phyloP scores from a whole-genome alignment of 805 yeast species.

The Saccharomycopsis microspora region DNA sequence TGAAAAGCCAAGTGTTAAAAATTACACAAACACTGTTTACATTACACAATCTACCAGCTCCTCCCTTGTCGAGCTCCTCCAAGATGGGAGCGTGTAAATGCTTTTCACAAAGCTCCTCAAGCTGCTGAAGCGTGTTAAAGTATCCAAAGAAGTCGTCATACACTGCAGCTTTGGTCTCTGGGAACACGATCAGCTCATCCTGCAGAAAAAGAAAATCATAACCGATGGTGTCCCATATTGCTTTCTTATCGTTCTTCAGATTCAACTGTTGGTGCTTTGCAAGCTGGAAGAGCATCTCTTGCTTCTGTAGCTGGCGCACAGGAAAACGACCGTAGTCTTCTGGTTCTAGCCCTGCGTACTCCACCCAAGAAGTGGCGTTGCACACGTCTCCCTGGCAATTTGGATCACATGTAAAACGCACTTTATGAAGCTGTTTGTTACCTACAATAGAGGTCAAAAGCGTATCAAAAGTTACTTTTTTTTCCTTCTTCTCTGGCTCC shows the following conservation, averaged over 20 bases:
- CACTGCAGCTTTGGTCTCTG: slow-evolving; percentile 16
- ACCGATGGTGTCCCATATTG: slow-evolving; percentile 17
- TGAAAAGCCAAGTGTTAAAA: slow-evolving; percentile 15
- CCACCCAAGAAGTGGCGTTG: slow-evolving; percentile 13
- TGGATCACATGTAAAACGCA: slow-evolving; percentile 6
- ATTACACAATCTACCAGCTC: slow-evolving; percentile 5
- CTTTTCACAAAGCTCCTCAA: slow-evolving; percentile 14
- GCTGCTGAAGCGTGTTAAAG: slow-evolving; percentile 14
- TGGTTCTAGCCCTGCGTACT: slow-evolving; percentile 6
- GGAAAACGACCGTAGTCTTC: slow-evolving; percentile 6
- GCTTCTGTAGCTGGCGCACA: slow-evolving; percentile 11
- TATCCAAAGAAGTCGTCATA: slow-evolving; percentile 17
- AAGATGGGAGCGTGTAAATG: slow-evolving; percentile 11
- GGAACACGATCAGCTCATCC: slow-evolving; percentile 14
- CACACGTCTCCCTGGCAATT: slow-evolving; percentile 2
- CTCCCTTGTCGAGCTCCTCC: slow-evolving; percentile 11
- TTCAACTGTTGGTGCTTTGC: slow-evolving; percentile 10
- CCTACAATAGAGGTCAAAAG: slow-evolving; percentile 7
- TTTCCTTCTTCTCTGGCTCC: background rate
- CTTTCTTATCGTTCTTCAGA: slow-evolving; percentile 12
- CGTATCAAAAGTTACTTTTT: slow-evolving; percentile 3
- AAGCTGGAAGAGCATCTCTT: slow-evolving; percentile 14
- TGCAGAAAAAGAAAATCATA: slow-evolving; percentile 14
- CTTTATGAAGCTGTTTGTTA: slow-evolving; percentile 9
- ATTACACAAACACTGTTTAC: slow-evolving; percentile 14